phyloP scores from a whole-genome alignment of 2,329 filamentous ascomycete genomes.

The Cercospora sp. region DNA sequence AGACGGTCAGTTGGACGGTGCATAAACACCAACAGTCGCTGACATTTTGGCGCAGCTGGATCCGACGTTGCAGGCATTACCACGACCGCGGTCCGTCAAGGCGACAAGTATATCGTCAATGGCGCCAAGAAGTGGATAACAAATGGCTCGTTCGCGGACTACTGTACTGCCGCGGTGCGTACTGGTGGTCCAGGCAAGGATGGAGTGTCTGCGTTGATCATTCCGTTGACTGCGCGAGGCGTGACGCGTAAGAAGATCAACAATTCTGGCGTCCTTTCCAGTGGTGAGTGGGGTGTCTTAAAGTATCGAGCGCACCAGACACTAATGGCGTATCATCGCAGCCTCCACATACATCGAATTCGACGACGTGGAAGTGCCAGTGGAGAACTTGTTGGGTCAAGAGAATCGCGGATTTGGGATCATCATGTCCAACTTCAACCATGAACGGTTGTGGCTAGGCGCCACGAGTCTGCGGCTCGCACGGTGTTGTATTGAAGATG shows the following conservation, averaged over 20 bases:
- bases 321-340: not conserved
- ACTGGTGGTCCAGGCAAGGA: not conserved
- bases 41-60: not conserved
- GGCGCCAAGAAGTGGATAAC: not conserved
- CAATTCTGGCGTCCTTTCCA: not conserved
- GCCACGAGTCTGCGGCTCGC: not conserved
- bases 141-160: not conserved
- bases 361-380: not conserved
- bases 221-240: not conserved
- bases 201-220: not conserved
- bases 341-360: not conserved
- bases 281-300: not conserved
- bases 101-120: not conserved
- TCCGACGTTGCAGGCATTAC: not conserved
- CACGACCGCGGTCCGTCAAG: not conserved
- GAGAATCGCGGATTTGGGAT: not conserved
- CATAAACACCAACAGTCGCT: not conserved
- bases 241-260: not conserved
- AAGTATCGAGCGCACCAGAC: too few relatives aligned
- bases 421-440: not conserved
- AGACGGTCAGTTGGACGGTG: not conserved
- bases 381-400: not conserved
- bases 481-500: not conserved
- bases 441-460: not conserved
- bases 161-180: not conserved